Evolutionary conservation across 768 basidiomycete species (phyloP), one percentile per base, ranked within the genome.

Genomic region (Rhizopogon roseolus): DNA sequence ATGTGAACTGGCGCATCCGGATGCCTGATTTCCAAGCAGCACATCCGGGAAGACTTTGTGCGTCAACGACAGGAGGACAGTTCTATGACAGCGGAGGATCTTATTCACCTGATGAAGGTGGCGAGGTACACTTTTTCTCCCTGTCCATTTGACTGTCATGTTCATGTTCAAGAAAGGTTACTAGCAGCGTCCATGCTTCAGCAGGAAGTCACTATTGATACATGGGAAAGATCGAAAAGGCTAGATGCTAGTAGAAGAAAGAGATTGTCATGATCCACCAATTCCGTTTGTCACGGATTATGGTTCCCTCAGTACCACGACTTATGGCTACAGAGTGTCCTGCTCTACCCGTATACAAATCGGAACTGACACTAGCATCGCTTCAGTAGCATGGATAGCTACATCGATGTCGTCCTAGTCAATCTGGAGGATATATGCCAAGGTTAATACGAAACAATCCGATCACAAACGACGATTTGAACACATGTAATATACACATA

Each of bases 11-110:
- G 45, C 45, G 55, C 39, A 42, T 45, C n/a, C 13, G 16, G 37
- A 37, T 36, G 34, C 17, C 19, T 48, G 14, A 48, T 6, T 27
- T 34, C 53, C 40, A 22, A 34, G 14, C 49, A 92, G 90, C 73
- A 84, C 59, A 86, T 93, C 36, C 86, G 90, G 74, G 77, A 85
- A 5, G 87, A 90, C 53, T 93, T 92, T 62, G 86, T 80, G 27
- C 64, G 60, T 53, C 68, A 71, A 49, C 67, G 78, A 46, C 73
- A 74, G 63, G 63, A 66, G 41, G 63, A 74, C 51, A 64, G 60
- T 13, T 66, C 65, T 11, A 64, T 73, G 17, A 76, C 80, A 22
- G 70, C 82, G 0, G 82, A 90, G 19, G 81, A 88, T 55, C 72
- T 93, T 49, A 77, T 88, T 53, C 78, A 78, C 49, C 71, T 81